phyloP scores from a whole-genome alignment of 176 grass and related monocot species.

The Phoenix roebelenii region DNA sequence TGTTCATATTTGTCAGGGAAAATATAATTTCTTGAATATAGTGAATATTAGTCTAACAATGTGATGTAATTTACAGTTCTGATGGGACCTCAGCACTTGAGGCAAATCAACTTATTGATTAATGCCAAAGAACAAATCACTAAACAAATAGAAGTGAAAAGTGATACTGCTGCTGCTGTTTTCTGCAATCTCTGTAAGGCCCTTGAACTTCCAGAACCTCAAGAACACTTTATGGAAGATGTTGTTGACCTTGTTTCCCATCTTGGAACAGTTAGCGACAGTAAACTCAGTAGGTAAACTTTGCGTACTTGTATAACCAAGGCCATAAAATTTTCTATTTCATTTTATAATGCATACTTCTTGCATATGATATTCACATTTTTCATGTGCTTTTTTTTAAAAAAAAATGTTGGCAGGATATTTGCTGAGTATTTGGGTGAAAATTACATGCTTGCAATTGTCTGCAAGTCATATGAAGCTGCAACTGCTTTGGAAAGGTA shows the following conservation, averaged over 20 bases:
- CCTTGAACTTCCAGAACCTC: neutral
- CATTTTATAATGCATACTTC: neutral
- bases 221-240: neutral
- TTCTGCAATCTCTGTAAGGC: neutral
- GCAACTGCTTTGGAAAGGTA: neutral
- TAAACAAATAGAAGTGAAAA: neutral
- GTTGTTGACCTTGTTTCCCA: neutral
- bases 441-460: neutral
- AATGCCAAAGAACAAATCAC: neutral
- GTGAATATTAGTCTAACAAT: neutral
- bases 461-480: conserved; percentile 5
- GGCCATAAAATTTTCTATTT: neutral
- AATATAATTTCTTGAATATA: no score
- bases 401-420: neutral
- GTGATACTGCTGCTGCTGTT: conserved; percentile 1
- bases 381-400: neutral
- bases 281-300: neutral
- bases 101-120: neutral
- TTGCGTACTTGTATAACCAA: neutral
- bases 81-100: neutral
- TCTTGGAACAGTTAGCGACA: neutral
- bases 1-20: no score
- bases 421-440: neutral
- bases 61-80: neutral
- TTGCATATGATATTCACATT: neutral